A percentile compares a stretch with the other conserved stretches of the same genome.
Evolutionary conservation across 2,329 filamentous ascomycete genomes (phyloP).

Genomic region (Exophiala sp.): DNA sequence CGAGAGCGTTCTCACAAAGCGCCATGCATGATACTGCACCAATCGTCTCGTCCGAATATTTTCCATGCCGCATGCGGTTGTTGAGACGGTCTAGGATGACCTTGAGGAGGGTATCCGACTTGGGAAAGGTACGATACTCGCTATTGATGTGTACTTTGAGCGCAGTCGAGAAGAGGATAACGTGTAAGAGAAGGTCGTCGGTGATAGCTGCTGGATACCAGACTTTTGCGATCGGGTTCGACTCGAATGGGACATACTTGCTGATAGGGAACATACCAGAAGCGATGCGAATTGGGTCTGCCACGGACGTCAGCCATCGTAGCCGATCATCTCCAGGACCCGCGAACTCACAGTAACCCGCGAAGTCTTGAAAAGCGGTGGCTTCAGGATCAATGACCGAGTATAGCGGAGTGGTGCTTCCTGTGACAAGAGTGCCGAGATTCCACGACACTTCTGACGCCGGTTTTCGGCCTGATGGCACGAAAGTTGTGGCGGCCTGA

Average conservation of each 20-base stretch:
- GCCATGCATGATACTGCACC: slow-evolving; percentile 23
- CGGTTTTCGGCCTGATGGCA: not conserved
- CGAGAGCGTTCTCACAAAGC: slow-evolving; percentile 15
- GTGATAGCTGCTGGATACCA: slow-evolving; percentile 20
- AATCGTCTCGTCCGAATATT: slow-evolving; percentile 22
- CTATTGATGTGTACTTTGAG: slow-evolving; percentile 4
- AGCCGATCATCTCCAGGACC: not conserved
- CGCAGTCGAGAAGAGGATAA: slow-evolving; percentile 21
- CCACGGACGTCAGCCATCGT: not conserved
- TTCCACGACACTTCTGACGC: not conserved
- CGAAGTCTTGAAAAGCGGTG: slow-evolving; percentile 12
- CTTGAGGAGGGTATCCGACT: slow-evolving; percentile 18
- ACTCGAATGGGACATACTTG: slow-evolving; percentile 8
- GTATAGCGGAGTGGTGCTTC: slow-evolving; percentile 11
- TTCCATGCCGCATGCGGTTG: slow-evolving; percentile 7
- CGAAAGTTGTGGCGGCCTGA: not conserved
- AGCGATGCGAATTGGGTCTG: slow-evolving; percentile 19
- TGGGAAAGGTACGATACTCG: slow-evolving; percentile 2
- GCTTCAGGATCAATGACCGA: slow-evolving; percentile 22
- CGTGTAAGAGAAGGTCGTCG: slow-evolving; percentile 20
- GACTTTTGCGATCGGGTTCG: slow-evolving; percentile 15
- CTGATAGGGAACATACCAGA: slow-evolving; percentile 16
- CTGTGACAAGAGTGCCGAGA: not conserved
- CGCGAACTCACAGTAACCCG: slow-evolving; percentile 14
- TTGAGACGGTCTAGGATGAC: slow-evolving; percentile 22